phyloP scores from a whole-genome alignment of 345 rosid genomes.

The Hibiscus mutabilis region DNA sequence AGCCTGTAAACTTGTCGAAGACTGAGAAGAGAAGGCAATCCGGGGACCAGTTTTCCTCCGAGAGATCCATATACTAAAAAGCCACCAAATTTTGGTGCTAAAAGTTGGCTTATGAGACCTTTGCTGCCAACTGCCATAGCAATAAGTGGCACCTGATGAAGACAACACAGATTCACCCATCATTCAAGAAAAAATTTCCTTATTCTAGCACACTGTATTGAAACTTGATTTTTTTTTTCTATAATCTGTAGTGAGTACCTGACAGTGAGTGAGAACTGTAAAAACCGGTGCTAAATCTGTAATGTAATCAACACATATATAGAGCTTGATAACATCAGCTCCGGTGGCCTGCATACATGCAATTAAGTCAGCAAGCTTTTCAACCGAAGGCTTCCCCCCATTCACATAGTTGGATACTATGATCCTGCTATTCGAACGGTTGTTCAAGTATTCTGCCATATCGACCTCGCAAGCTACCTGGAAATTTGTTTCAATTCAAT shows the following conservation, averaged over 20 bases:
- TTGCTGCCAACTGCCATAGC: conserved; percentile 27
- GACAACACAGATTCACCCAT: neutral
- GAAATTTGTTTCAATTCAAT: neutral
- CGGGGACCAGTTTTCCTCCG: conserved; percentile 17
- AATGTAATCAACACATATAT: conserved; percentile 19
- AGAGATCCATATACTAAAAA: conserved; percentile 28
- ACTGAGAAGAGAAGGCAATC: conserved; percentile 23
- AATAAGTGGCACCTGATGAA: conserved; percentile 24
- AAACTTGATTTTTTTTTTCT: no score
- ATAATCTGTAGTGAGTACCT: conserved; percentile 4
- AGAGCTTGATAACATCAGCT: conserved; percentile 27
- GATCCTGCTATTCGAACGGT: conserved; percentile 21
- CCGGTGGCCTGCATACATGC: conserved; percentile 29
- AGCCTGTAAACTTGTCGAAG: conserved; percentile 24
- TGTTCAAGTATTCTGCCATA: conserved; percentile 23
- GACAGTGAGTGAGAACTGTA: conserved; percentile 21
- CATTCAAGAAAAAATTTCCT: neutral
- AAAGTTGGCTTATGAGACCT: conserved; percentile 30
- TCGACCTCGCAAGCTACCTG: conserved; percentile 28
- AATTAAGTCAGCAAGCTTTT: conserved; percentile 21
- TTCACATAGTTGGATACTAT: conserved; percentile 27
- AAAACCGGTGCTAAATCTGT: conserved; percentile 27
- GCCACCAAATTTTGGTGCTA: conserved; percentile 29
- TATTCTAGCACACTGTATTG: neutral
- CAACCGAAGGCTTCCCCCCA: conserved; percentile 22